Percentiles rank a stretch among this genome's conserved stretches.
Evolutionary conservation across 129 eudicot species (phyloP).

Genomic region (Silybum marianum): DNA sequence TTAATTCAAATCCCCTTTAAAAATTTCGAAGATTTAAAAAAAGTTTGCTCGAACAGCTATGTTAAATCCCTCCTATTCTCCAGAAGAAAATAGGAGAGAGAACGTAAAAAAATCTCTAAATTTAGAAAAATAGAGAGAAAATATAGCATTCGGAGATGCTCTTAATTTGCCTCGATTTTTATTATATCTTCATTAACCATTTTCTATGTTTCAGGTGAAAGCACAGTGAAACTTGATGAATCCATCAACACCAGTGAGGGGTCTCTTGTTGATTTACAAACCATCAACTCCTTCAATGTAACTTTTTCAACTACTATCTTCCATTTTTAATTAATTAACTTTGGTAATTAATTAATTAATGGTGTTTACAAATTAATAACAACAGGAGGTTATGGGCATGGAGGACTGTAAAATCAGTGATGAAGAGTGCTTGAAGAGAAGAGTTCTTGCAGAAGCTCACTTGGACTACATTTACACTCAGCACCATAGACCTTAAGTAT

Average conservation of each 20-base stretch:
- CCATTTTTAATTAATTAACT: background rate
- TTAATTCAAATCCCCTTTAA: background rate
- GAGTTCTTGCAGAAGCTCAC: constrained; percentile 75
- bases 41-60: too few species aligned
- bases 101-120: too few species aligned
- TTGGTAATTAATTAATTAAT: background rate
- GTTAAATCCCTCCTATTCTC: too few species aligned
- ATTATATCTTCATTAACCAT: background rate
- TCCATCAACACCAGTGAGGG: constrained; percentile 7
- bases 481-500: constrained; percentile 56
- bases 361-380: background rate
- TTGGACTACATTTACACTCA: constrained; percentile 96
- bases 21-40: too few species aligned
- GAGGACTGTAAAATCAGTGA: constrained; percentile 67
- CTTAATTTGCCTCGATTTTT: too few species aligned
- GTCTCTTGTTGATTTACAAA: constrained; percentile 24
- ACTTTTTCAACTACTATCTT: background rate
- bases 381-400: constrained; percentile 66
- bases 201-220: constrained; percentile 41
- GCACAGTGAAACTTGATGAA: constrained; percentile 30
- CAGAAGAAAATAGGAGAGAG: too few species aligned
- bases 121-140: too few species aligned
- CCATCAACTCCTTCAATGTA: constrained; percentile 45
- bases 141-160: too few species aligned
- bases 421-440: constrained; percentile 76